Percentiles rank a stretch among this genome's conserved stretches.
Conservation (phyloP, 495 filamentous ascomycete genomes). For the Ramalina peruviana region DNA sequence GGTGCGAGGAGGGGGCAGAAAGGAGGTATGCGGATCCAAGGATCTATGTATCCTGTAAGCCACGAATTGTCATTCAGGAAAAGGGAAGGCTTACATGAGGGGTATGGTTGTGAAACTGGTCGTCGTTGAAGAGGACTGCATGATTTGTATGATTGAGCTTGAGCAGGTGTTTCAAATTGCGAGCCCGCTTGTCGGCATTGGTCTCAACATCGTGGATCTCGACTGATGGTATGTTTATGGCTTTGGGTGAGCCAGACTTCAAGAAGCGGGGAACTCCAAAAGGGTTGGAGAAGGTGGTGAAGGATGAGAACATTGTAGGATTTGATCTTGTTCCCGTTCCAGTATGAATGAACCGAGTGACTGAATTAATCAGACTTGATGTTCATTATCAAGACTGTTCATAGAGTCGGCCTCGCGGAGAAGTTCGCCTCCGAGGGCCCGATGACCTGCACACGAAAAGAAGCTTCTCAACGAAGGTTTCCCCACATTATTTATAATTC, state of each 20-base stretch:
- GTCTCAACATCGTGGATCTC: constrained; percentile 67
- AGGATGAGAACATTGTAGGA: constrained; percentile 16
- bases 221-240: constrained; percentile 55
- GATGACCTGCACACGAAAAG: too few relatives aligned
- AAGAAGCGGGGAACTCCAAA: constrained; percentile 15
- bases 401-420: too few relatives aligned
- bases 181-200: constrained; percentile 56
- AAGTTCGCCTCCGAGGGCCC: too few relatives aligned
- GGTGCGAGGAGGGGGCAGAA: constrained; percentile 54
- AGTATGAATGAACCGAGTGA: too few relatives aligned
- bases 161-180: constrained; percentile 79
- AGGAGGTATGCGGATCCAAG: constrained; percentile 74
- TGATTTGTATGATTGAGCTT: constrained; percentile 85
- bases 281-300: constrained; percentile 19
- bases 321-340: too few relatives aligned
- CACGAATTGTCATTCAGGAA: neutral
- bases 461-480: too few relatives aligned
- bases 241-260: constrained; percentile 12
- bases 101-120: constrained; percentile 75
- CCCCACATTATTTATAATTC: too few relatives aligned
- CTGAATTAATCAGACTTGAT: neutral
- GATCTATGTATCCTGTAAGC: constrained; percentile 28
- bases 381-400: too few relatives aligned
- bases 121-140: constrained; percentile 63
- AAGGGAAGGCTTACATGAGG: constrained; percentile 46